These are phyloP conservation scores for Vitis cinerea DNA, from an alignment of 164 flowering plant species.

Conservation along the genomic window DNA sequence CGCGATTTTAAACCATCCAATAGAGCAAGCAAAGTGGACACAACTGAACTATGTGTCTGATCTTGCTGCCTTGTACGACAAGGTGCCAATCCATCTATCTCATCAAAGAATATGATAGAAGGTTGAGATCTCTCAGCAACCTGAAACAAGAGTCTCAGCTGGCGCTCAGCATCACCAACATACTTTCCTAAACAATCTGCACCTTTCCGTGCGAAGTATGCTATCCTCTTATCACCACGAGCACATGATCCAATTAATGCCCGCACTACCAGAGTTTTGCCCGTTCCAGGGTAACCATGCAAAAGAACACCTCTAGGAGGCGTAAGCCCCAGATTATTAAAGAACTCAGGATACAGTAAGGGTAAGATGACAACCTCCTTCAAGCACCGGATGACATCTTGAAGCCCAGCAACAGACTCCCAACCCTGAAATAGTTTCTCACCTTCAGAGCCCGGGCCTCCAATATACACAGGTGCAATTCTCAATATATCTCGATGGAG, in stretches of 20 bases:
- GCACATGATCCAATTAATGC: conserved; percentile 95
- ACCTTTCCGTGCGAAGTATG: conserved; percentile 98
- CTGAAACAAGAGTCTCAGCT: conserved; percentile 87
- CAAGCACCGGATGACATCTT: conserved; percentile 83
- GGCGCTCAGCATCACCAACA: conserved; percentile 99
- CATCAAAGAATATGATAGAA: conserved; percentile 96
- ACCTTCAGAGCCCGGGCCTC: conserved; percentile 58
- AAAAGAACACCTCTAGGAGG: conserved; percentile 98
- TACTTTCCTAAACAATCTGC: conserved; percentile 99
- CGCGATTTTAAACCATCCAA: conserved; percentile 95
- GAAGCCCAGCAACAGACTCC: conserved; percentile 98
- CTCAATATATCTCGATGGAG: conserved; percentile 90
- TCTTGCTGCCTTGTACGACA: conserved; percentile 84
- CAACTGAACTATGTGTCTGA: conserved; percentile 99
- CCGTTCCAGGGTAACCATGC: conserved; percentile 99
- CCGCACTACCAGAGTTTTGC: conserved; percentile 91
- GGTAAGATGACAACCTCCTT: conserved; percentile 97
- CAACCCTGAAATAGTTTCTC: conserved; percentile 68
- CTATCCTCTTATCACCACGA: conserved; percentile 87
- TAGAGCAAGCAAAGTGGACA: conserved; percentile 90
- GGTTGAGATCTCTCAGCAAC: conserved; percentile 99
- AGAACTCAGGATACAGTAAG: conserved; percentile 86
- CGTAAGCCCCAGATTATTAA: conserved; percentile 68
- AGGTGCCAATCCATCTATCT: conserved; percentile 97
- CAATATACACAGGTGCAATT: conserved; percentile 90